Percentiles rank a stretch among this genome's conserved stretches.
Evolutionary conservation across 83 land plant genomes (phyloP).

Genomic region (Picea engelmannii): DNA sequence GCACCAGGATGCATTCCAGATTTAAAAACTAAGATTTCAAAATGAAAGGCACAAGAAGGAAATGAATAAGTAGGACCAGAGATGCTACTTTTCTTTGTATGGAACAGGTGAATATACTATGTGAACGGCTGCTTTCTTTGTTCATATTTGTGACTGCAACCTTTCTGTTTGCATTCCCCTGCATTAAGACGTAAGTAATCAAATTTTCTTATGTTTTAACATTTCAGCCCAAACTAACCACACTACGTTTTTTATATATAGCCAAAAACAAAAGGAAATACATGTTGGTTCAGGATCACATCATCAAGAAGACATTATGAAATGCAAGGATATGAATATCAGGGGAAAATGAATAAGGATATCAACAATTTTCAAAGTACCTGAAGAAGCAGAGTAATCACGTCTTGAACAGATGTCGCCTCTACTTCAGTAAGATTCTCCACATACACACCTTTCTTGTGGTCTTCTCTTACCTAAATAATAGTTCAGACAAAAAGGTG

Average conservation of each 20-base stretch:
- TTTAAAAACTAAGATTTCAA: not conserved
- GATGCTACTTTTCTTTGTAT: conserved; percentile 38
- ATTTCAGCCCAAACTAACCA: too few relatives aligned
- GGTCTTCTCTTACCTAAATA: conserved; percentile 35
- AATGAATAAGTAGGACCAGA: not conserved
- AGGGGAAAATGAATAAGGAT: not conserved
- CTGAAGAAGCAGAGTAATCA: conserved; percentile 31
- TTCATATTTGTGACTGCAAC: conserved; percentile 52
- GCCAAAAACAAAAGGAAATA: not conserved
- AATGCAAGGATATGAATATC: not conserved
- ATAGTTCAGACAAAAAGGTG: not conserved
- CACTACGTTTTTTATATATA: not conserved
- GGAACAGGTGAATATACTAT: conserved; percentile 51
- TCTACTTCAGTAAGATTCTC: conserved; percentile 46
- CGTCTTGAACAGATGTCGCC: conserved; percentile 34
- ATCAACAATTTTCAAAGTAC: conserved; percentile 8
- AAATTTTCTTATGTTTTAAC: conserved; percentile 7
- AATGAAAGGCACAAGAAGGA: not conserved
- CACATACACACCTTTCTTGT: conserved; percentile 15
- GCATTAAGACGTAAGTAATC: conserved; percentile 4
- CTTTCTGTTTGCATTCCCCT: conserved; percentile 51
- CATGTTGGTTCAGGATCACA: not conserved
- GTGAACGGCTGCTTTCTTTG: conserved; percentile 55
- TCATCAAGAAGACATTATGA: not conserved
- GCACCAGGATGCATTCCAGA: not conserved